These are phyloP conservation scores for Candida nonsorbophila DNA, from an alignment of 805 yeast genomes.

Conservation along the genomic window DNA sequence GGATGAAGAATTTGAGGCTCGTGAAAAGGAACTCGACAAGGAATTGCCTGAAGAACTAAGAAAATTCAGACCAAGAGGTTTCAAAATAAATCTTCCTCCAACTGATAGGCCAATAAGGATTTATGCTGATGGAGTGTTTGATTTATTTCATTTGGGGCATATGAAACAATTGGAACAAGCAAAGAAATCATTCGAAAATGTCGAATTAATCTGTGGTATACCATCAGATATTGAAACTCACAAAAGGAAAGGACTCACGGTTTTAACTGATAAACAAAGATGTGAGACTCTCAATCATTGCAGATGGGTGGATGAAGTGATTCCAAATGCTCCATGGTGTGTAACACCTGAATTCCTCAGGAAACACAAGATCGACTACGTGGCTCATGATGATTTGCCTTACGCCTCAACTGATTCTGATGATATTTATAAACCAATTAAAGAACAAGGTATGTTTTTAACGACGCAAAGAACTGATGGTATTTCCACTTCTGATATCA, in stretches of 20 bases:
- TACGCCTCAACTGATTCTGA: constrained; percentile 85
- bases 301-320: constrained; percentile 96
- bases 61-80: constrained; percentile 78
- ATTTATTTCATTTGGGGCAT: constrained; percentile 92
- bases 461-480: constrained; percentile 97
- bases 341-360: constrained; percentile 77
- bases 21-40: constrained; percentile 58
- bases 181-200: constrained; percentile 84
- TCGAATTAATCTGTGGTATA: constrained; percentile 80
- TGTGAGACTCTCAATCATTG: constrained; percentile 91
- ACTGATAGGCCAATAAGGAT: constrained; percentile 79
- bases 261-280: constrained; percentile 80
- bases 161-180: constrained; percentile 98
- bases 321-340: constrained; percentile 94
- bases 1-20: constrained; percentile 29
- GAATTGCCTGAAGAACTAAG: constrained; percentile 65
- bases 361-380: constrained; percentile 84
- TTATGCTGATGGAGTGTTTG: constrained; percentile 99
- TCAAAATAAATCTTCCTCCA: constrained; percentile 76
- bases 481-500: constrained; percentile 90
- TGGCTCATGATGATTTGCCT: constrained; percentile 96
- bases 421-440: constrained; percentile 90
- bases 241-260: constrained; percentile 89
- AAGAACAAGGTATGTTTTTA: constrained; percentile 83
- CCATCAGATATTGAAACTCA: constrained; percentile 91